phyloP scores from a whole-genome alignment of 2,329 filamentous ascomycete species.

The Aspergillus ibericus region DNA sequence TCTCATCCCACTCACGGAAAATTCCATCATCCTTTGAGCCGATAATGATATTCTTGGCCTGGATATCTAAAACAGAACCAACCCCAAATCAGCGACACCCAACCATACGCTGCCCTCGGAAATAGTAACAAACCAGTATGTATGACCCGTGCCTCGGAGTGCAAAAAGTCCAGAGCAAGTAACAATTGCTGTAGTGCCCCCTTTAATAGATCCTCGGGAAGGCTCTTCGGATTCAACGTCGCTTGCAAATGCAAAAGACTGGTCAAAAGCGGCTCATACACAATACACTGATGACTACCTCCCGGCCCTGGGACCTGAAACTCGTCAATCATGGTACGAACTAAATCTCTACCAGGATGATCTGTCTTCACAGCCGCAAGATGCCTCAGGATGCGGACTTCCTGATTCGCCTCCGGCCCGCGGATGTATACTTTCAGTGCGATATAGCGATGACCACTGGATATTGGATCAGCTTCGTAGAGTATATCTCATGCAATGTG shows the following conservation, averaged over 20 bases:
- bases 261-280: constrained; percentile 4
- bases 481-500: no score
- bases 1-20: constrained; percentile 24
- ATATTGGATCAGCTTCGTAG: no score
- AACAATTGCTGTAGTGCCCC: constrained; percentile 14
- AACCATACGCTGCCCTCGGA: not conserved
- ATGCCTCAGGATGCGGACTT: not conserved
- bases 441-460: not conserved
- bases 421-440: not conserved
- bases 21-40: constrained; percentile 24
- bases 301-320: constrained; percentile 4
- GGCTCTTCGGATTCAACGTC: constrained; percentile 4
- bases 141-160: constrained; percentile 18
- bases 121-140: constrained; percentile 19
- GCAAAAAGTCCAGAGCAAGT: constrained; percentile 22
- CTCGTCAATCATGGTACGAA: constrained; percentile 2
- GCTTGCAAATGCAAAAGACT: constrained; percentile 14
- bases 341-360: constrained; percentile 4
- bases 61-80: constrained; percentile 21
- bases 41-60: constrained; percentile 29
- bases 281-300: constrained; percentile 10
- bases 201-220: constrained; percentile 9
- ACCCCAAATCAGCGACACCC: not conserved
- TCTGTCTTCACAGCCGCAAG: not conserved
- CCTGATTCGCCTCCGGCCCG: not conserved